phyloP scores from a whole-genome alignment of 164 flowering plant species.

The Annona squamosa region DNA sequence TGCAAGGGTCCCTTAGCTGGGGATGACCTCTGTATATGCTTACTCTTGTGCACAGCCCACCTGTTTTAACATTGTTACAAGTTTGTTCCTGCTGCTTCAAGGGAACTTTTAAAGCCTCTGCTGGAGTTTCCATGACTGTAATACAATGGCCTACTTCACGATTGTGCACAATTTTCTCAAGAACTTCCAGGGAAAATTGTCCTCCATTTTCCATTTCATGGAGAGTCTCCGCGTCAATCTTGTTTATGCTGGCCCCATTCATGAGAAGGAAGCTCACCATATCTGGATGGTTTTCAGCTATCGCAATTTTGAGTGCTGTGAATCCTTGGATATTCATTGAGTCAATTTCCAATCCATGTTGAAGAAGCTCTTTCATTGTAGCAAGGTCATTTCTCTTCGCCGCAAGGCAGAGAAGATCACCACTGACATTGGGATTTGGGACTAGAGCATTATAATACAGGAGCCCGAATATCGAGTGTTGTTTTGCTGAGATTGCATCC shows the following conservation, averaged over 20 bases:
- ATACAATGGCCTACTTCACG: slow-evolving; percentile 44
- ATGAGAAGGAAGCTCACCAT: slow-evolving; percentile 55
- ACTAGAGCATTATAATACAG: slow-evolving; percentile 51
- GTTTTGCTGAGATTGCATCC: slow-evolving; percentile 64
- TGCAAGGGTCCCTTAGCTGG: slow-evolving; percentile 31
- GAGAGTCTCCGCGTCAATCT: slow-evolving; percentile 7
- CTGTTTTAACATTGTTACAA: slow-evolving; percentile 6
- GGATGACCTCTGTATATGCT: slow-evolving; percentile 80
- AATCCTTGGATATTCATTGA: slow-evolving; percentile 43
- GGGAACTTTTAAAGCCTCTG: slow-evolving; percentile 7
- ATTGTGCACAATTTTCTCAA: slow-evolving; percentile 38
- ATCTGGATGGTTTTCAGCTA: slow-evolving; percentile 43
- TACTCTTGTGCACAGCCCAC: slow-evolving; percentile 32
- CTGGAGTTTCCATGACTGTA: slow-evolving; percentile 18
- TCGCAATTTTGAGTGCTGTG: slow-evolving; percentile 59
- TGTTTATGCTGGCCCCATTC: slow-evolving; percentile 50
- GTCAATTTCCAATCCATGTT: slow-evolving; percentile 50
- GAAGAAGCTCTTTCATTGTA: slow-evolving; percentile 59
- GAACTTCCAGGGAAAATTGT: slow-evolving; percentile 17
- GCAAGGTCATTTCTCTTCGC: slow-evolving; percentile 52
- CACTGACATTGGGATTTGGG: slow-evolving; percentile 50
- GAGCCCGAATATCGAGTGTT: slow-evolving; percentile 56
- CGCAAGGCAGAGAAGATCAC: slow-evolving; percentile 73
- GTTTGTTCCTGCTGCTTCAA: slow-evolving; percentile 14
- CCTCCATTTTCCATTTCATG: not conserved